phyloP scores from a whole-genome alignment of 352 stramenopile genomes.

The Globisporangium splendens region DNA sequence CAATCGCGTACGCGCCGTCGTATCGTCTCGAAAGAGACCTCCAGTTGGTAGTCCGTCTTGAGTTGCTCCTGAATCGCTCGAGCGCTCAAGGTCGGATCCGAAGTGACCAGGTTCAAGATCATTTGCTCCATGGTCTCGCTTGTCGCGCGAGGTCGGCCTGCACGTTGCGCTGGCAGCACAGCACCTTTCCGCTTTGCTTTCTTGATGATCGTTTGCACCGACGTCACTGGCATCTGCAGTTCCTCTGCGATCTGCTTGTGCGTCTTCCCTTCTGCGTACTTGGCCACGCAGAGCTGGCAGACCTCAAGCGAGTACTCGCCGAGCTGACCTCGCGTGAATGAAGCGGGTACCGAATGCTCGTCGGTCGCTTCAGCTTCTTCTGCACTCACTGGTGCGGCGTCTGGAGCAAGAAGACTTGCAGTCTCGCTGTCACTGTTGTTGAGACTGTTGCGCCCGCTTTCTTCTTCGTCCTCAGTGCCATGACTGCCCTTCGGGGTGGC shows the following conservation, averaged over 20 bases:
- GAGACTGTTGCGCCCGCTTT: not conserved
- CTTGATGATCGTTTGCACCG: conserved; percentile 32
- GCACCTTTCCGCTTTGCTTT: conserved; percentile 27
- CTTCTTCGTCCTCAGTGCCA: too few relatives aligned
- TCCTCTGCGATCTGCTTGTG: conserved; percentile 26
- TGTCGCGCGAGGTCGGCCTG: conserved; percentile 26
- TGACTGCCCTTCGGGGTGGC: not conserved
- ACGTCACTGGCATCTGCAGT: conserved; percentile 26
- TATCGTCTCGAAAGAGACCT: conserved; percentile 40
- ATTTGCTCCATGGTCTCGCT: conserved; percentile 24
- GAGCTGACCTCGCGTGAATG: not conserved
- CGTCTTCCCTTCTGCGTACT: conserved; percentile 14
- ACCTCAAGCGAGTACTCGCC: conserved; percentile 23
- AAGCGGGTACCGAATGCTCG: too few relatives aligned
- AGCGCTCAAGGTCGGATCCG: conserved; percentile 18
- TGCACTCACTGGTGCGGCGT: not conserved
- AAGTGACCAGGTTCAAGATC: conserved; percentile 22
- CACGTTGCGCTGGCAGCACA: conserved; percentile 19
- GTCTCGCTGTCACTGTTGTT: not conserved
- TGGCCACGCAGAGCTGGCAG: conserved; percentile 19
- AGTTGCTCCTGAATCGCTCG: conserved; percentile 27
- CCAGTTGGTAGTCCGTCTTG: conserved; percentile 12
- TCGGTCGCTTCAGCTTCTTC: too few relatives aligned
- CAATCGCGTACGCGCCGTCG: conserved; percentile 31
- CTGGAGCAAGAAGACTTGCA: not conserved